Evolutionary conservation across 2,329 filamentous ascomycete species (phyloP).

Genomic region (Hirsutella minnesotensis): DNA sequence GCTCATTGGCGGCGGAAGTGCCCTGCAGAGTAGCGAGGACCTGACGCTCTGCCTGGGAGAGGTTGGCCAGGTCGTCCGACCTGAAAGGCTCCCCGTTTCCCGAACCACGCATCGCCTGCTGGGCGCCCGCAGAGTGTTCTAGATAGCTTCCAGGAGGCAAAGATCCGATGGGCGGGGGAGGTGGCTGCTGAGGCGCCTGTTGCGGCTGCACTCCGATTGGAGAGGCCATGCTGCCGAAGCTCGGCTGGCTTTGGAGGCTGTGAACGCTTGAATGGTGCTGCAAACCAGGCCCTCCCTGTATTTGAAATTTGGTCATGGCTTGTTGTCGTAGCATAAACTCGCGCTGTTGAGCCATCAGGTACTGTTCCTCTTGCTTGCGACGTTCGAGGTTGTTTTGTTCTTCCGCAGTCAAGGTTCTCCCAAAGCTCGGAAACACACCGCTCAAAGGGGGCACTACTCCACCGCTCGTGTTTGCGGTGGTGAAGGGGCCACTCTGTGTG

Average conservation of each 20-base stretch:
- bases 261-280: constrained; percentile 94
- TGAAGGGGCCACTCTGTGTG: constrained; percentile 35
- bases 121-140: constrained; percentile 37
- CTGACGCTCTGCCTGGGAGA: constrained; percentile 43
- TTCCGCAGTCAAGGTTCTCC: constrained; percentile 88
- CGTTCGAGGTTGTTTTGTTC: constrained; percentile 96
- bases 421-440: constrained; percentile 89
- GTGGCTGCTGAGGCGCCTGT: constrained; percentile 9
- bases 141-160: constrained; percentile 60
- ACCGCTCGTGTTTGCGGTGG: constrained; percentile 39
- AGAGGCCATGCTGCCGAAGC: constrained; percentile 90
- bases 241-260: constrained; percentile 92
- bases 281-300: constrained; percentile 38
- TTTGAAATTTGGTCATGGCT: constrained; percentile 59
- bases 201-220: constrained; percentile 51
- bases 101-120: constrained; percentile 12
- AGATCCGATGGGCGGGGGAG: constrained; percentile 24
- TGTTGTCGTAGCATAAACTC: constrained; percentile 86
- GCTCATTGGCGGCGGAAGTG: constrained; percentile 1
- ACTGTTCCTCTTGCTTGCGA: constrained; percentile 96
- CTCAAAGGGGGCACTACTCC: constrained; percentile 80
- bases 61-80: constrained; percentile 63
- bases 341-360: constrained; percentile 89
- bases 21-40: constrained; percentile 29
- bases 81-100: constrained; percentile 41